These are phyloP conservation scores for Penicillium cinerascens DNA, from an alignment of 495 filamentous ascomycete species.

Conservation along the genomic window DNA sequence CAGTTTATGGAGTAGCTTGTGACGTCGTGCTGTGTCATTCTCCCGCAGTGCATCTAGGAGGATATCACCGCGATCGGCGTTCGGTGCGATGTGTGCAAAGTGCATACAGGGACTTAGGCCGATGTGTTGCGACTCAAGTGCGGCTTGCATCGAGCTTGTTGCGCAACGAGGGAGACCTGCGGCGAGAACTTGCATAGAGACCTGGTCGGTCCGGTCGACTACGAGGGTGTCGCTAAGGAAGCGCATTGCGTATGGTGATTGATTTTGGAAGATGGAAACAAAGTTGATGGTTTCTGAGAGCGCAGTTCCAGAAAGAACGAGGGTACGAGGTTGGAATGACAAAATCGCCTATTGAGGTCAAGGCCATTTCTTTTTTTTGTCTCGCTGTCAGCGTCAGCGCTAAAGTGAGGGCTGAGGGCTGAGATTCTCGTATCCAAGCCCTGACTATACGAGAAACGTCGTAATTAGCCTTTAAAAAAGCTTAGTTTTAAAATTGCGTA, in stretches of 20 bases:
- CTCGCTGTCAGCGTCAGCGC: no score
- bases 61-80: slow-evolving; percentile 4
- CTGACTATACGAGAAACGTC: no score
- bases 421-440: no score
- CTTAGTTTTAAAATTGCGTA: no score
- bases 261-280: no score
- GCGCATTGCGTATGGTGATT: not conserved
- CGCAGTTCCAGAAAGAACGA: no score
- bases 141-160: slow-evolving; percentile 23
- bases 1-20: slow-evolving; percentile 19
- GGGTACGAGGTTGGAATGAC: no score
- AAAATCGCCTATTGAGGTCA: no score
- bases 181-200: slow-evolving; percentile 15
- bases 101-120: slow-evolving; percentile 20
- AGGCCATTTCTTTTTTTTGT: no score
- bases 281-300: no score
- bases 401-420: no score
- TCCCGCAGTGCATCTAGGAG: slow-evolving; percentile 14
- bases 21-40: slow-evolving; percentile 12
- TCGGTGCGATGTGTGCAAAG: slow-evolving; percentile 14
- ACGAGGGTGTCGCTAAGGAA: not conserved
- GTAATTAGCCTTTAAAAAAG: no score
- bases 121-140: slow-evolving; percentile 17
- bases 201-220: not conserved
- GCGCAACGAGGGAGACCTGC: slow-evolving; percentile 26